Percentiles rank a stretch among this genome's conserved stretches.
phyloP scores from a whole-genome alignment of 2,329 filamentous ascomycete genomes.

The Neofusicoccum umdonicola region DNA sequence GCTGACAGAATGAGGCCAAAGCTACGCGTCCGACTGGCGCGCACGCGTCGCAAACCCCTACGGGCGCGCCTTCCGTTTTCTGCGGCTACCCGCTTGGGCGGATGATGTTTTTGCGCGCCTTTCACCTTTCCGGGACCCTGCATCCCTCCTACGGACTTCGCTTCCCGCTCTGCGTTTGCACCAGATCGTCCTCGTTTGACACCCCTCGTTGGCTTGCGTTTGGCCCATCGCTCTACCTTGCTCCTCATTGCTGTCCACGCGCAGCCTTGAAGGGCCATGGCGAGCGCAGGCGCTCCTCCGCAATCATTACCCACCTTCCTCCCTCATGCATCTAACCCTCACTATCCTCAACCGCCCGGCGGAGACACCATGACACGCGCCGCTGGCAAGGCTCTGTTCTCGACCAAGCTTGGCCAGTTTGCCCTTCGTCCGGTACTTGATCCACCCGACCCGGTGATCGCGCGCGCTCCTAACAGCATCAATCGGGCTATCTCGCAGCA shows the following conservation, averaged over 20 bases:
- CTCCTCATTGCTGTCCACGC: not conserved
- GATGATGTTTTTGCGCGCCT: not conserved
- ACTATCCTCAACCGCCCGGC: not conserved
- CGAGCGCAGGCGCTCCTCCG: not conserved
- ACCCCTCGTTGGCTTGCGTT: not conserved
- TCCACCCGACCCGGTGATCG: slow-evolving; percentile 23
- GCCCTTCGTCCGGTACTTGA: slow-evolving; percentile 8
- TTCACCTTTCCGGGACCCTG: not conserved
- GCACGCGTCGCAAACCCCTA: not conserved
- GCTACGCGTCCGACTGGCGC: no score
- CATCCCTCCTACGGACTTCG: no score
- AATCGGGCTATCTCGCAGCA: slow-evolving; percentile 22
- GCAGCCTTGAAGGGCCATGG: not conserved
- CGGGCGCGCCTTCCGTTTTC: not conserved
- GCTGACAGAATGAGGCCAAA: no score
- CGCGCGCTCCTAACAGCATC: slow-evolving; percentile 26
- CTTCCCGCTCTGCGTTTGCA: not conserved
- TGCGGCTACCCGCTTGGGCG: not conserved
- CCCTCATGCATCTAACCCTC: not conserved
- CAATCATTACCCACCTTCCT: not conserved
- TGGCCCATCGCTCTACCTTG: not conserved
- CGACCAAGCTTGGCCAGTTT: not conserved
- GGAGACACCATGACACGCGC: not conserved
- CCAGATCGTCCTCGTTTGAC: not conserved
- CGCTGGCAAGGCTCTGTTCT: slow-evolving; percentile 11